phyloP scores from a whole-genome alignment of 306 rosid species.

The Citrullus mucosospermus region DNA sequence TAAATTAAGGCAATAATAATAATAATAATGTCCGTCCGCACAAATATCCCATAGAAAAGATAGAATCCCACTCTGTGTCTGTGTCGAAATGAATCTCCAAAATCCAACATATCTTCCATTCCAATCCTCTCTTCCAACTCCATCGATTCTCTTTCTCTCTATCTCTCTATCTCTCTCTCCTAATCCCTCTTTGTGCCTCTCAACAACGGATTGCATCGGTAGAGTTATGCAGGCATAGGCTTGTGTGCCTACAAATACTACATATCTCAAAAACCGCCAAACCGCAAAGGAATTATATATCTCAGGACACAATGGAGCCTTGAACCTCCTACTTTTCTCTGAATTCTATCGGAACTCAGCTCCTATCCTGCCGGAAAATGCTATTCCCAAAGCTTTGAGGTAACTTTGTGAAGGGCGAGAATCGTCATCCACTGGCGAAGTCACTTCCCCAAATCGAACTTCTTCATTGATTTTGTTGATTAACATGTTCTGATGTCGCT shows the following conservation, averaged over 20 bases:
- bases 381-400: neutral
- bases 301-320: neutral
- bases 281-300: neutral
- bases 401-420: neutral
- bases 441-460: neutral
- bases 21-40: no score
- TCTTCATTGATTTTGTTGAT: neutral
- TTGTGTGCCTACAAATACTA: neutral
- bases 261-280: neutral
- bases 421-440: neutral
- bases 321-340: neutral
- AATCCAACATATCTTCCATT: no score
- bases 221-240: neutral
- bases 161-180: no score
- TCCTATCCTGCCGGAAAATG: neutral
- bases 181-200: neutral
- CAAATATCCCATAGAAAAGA: no score
- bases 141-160: no score
- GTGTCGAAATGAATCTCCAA: no score
- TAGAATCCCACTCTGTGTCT: no score
- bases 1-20: no score
- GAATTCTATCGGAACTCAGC: neutral
- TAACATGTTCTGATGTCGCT: conserved; percentile 28
- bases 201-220: neutral
- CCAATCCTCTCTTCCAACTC: no score